Base-by-base conservation (phyloP, 176 grass and related monocot species). In the Aechmea fasciata region DNA sequence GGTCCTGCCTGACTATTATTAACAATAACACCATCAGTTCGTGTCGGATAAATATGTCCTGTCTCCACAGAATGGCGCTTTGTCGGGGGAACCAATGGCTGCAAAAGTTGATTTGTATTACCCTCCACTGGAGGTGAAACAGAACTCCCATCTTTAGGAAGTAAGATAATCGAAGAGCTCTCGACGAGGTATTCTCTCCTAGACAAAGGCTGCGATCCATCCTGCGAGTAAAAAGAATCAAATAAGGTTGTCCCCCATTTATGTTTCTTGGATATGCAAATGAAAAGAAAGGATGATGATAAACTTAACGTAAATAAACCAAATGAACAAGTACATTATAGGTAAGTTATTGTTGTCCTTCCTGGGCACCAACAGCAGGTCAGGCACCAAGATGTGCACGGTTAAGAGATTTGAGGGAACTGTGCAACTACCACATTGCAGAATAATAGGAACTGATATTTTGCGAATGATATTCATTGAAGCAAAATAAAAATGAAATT, bases 171-270 rank as follows among this genome's bases (percentile, higher is more conserved):
- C 18, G 72, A 41, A 49, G 79, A 76, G 52, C 69, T 87, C 63
- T 90, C 59, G 51, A 49, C 71, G 28, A 74, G 48, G 72, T 73
- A 53, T 67, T 64, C 25, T 18, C 72, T 71, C 49, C 75, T 51
- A 55, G 68, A 78, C n/a, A 76, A 84, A 13, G 81, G 75, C 57
- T 75, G 82, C 22, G 84, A 90, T 23, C 90, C 72, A 2, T 87
- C 89, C 89, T 99, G 73, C 75, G 87, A 47, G 68, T 2, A 17
- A 73, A 18, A 13, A 69, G 79, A 2, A 73, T 59, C 48, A 70
- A 12, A 61, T 57, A 53, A 71, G 68, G 25, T 63, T 19, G 55
- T 17, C 47, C 68, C 75, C 55, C 52, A 49, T 22, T 57, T 19
- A 19, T 71, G 49, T 47, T 47, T 1, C 54, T 65, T 15, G 11